Evolutionary conservation across 148 eudicot species (phyloP).

Genomic region (Dysphania ambrosioides): DNA sequence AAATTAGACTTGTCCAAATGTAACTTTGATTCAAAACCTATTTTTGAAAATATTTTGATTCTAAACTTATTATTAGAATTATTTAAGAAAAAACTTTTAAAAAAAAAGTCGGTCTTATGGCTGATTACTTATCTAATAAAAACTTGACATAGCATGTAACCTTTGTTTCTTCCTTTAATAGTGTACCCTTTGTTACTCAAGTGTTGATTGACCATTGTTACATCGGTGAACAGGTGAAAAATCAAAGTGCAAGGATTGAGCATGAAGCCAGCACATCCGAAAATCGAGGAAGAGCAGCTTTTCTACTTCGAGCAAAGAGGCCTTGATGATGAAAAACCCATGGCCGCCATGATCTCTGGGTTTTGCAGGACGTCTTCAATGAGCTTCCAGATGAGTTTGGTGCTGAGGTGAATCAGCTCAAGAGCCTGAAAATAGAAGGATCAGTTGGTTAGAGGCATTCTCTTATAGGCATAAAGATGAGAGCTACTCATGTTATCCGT

Average conservation of each 20-base stretch:
- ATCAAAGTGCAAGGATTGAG: conserved; percentile 61
- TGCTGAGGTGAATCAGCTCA: conserved; percentile 84
- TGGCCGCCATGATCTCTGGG: conserved; percentile 96
- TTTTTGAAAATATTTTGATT: no score
- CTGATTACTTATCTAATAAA: no score
- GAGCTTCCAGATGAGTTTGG: conserved; percentile 92
- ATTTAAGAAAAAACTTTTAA: no score
- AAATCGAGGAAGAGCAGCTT: conserved; percentile 80
- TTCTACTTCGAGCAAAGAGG: conserved; percentile 89
- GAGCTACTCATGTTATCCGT: no score
- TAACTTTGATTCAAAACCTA: no score
- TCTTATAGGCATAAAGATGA: no score
- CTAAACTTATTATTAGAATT: no score
- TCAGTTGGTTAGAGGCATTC: conserved; percentile 88
- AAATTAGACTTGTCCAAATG: no score
- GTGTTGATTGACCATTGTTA: not conserved
- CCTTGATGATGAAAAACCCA: conserved; percentile 65
- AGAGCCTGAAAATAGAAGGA: conserved; percentile 87
- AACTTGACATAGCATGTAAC: no score
- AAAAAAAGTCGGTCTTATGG: no score
- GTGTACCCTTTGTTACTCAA: no score
- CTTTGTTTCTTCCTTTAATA: no score
- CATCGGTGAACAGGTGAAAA: conserved; percentile 51
- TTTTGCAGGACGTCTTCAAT: conserved; percentile 84
- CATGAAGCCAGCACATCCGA: conserved; percentile 95